Conservation (phyloP, 352 stramenopile species). For the Phytophthora melonis region DNA sequence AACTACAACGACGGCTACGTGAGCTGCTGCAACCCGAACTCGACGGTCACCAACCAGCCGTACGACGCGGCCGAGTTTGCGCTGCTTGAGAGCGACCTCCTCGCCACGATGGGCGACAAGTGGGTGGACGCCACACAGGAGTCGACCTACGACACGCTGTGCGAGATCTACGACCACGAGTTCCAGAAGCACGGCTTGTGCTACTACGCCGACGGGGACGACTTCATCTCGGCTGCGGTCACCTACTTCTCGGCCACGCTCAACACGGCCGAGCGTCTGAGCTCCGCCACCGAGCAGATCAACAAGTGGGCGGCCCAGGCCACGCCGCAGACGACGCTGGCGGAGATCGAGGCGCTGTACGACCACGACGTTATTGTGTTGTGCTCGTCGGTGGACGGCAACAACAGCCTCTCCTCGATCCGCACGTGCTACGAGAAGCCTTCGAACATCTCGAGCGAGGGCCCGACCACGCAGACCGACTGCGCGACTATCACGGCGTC, state of each 20-base stretch:
- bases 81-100: conserved; percentile 44
- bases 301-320: conserved; percentile 51
- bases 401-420: conserved; percentile 69
- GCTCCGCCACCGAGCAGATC: conserved; percentile 53
- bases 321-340: conserved; percentile 41
- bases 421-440: conserved; percentile 73
- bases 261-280: conserved; percentile 50
- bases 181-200: conserved; percentile 86
- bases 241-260: conserved; percentile 74
- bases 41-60: conserved; percentile 59
- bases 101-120: conserved; percentile 59
- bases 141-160: conserved; percentile 66
- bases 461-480: conserved; percentile 55
- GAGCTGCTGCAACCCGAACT: conserved; percentile 74
- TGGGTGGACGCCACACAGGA: conserved; percentile 71
- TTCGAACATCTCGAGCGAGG: conserved; percentile 37
- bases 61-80: conserved; percentile 60
- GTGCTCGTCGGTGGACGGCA: conserved; percentile 58
- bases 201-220: conserved; percentile 58
- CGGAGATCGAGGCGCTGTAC: conserved; percentile 57
- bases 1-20: conserved; percentile 79
- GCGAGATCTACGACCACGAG: conserved; percentile 84
- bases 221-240: conserved; percentile 57
- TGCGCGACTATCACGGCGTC: conserved; percentile 49
- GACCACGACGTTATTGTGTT: conserved; percentile 64